A percentile compares a stretch with the other conserved stretches of the same genome.
Conservation (phyloP, 1,284 basidiomycete genomes). For the Trichosporon sp. region DNA sequence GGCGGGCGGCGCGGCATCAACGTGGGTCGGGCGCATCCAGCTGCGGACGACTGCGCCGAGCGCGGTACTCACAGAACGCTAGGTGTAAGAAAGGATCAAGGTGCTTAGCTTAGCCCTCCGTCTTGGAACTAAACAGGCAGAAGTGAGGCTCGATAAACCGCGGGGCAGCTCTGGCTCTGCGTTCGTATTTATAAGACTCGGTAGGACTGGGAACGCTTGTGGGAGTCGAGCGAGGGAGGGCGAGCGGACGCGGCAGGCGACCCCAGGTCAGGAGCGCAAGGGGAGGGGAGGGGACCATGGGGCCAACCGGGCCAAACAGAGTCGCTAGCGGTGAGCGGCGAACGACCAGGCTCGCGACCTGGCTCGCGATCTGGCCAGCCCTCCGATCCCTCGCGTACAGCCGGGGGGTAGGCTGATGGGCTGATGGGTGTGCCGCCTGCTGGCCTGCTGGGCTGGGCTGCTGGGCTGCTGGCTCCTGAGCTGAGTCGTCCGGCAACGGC, state of each 20-base stretch:
- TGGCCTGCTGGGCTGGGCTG: background rate
- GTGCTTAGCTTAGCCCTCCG: background rate
- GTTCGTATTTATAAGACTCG: background rate
- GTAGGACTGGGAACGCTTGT: background rate
- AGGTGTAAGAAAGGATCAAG: background rate
- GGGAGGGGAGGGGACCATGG: background rate
- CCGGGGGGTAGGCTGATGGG: background rate
- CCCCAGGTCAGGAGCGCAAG: too few species aligned
- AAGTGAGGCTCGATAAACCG: background rate
- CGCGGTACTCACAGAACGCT: background rate
- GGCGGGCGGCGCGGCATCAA: background rate
- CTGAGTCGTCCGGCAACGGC: background rate
- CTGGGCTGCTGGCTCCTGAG: background rate
- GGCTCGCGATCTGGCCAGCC: background rate
- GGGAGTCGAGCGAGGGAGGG: background rate
- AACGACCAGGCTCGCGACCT: background rate
- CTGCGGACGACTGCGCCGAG: background rate
- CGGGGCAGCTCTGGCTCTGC: background rate
- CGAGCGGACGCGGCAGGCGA: too few species aligned
- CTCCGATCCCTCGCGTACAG: background rate
- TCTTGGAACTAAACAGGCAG: background rate
- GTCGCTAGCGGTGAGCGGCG: background rate
- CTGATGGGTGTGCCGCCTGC: background rate
- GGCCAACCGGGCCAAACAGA: conserved; percentile 4
- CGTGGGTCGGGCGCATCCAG: background rate